A percentile compares a stretch with the other conserved stretches of the same genome.
Conservation (phyloP, 2,329 filamentous ascomycete genomes). For the Pseudocercospora fijiensis region DNA sequence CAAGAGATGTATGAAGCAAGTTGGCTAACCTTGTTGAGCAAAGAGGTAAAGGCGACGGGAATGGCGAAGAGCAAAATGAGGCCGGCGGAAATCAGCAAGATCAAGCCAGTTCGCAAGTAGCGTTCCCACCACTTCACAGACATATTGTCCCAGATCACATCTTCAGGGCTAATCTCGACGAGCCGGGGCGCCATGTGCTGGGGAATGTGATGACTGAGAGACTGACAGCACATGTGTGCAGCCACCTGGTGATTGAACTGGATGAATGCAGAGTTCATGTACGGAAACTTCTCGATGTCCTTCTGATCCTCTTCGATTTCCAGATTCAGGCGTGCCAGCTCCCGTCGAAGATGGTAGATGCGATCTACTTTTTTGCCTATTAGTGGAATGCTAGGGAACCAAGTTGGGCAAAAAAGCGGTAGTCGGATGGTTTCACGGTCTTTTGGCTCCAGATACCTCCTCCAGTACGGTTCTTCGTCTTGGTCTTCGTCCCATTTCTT, state of each 20-base stretch:
- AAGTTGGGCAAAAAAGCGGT: conserved; percentile 60
- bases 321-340: conserved; percentile 81
- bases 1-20: conserved; percentile 66
- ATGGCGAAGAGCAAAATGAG: conserved; percentile 90
- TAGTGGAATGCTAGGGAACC: conserved; percentile 75
- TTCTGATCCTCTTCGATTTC: conserved; percentile 91
- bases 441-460: conserved; percentile 74
- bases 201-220: conserved; percentile 84
- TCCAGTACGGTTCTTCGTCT: conserved; percentile 70
- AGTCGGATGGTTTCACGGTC: conserved; percentile 83
- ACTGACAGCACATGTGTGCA: conserved; percentile 96
- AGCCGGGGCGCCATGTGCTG: conserved; percentile 89
- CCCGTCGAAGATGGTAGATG: conserved; percentile 84
- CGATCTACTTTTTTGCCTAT: conserved; percentile 90
- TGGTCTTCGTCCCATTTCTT: conserved; percentile 61
- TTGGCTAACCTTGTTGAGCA: conserved; percentile 72
- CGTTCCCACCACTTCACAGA: conserved; percentile 91
- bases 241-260: conserved; percentile 98
- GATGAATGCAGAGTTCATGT: conserved; percentile 96
- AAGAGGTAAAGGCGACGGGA: conserved; percentile 83
- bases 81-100: conserved; percentile 64
- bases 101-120: conserved; percentile 68
- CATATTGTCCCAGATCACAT: conserved; percentile 97
- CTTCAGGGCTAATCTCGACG: conserved; percentile 89
- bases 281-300: conserved; percentile 77